Conservation (phyloP, 208 protist species). For the Trichomonas vaginalis region DNA sequence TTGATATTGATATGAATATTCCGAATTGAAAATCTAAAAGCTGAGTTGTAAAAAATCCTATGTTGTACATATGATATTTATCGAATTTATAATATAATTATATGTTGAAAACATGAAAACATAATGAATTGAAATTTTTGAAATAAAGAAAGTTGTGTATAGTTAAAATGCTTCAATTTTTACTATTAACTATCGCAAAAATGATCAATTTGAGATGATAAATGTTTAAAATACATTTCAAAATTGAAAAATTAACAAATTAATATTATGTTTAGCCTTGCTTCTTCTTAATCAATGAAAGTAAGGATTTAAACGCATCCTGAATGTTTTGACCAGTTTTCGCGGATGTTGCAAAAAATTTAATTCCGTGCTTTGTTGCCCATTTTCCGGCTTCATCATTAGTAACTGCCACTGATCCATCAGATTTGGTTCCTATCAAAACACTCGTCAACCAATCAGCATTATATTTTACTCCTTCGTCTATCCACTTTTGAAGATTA, state of each 20-base stretch:
- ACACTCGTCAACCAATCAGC: not conserved
- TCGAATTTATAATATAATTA: not conserved
- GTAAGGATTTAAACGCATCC: not conserved
- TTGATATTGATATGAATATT: not conserved
- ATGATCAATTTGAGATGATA: not conserved
- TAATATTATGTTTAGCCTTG: not conserved
- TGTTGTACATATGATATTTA: not conserved
- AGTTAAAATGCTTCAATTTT: not conserved
- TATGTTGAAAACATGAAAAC: not conserved
- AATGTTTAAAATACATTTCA: not conserved
- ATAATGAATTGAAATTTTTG: not conserved
- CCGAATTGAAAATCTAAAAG: not conserved
- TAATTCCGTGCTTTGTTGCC: not conserved
- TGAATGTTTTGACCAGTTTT: not conserved
- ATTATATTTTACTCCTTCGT: not conserved
- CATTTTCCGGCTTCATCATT: not conserved
- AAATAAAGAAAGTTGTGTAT: not conserved
- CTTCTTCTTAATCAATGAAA: not conserved
- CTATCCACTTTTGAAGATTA: not conserved
- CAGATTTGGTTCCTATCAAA: not conserved
- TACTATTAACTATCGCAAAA: not conserved
- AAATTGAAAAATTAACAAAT: not conserved
- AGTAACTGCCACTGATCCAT: not conserved
- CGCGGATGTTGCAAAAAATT: not conserved
- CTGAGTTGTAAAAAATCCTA: not conserved